Evolutionary conservation across 139 green algal species (phyloP), one percentile per base, ranked within the genome.

Genomic region (Tetraselmis striata): DNA sequence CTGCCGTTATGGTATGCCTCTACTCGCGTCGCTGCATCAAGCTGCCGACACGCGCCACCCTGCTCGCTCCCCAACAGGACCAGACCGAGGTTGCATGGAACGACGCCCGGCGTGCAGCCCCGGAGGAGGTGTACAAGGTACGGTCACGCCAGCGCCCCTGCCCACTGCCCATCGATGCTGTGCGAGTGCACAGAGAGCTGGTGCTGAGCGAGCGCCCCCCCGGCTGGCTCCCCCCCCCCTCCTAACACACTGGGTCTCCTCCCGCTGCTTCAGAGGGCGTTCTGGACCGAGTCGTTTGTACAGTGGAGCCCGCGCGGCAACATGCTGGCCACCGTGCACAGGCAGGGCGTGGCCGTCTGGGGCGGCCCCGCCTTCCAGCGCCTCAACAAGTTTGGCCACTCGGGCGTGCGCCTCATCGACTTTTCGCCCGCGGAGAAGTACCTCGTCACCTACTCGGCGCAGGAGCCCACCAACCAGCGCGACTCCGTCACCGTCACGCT

Each of bases 271-370:
- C 81, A 88, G 81, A 88, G 93, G 67, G 80, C 90, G 28, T 95
- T 93, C 87, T 98, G 95, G 95, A 98, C 95, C 25, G 95, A 99
- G 85, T 90, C 83, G 0, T 98, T 96, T 88, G 93, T 98, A 82
- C 90, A 96, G 89, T 99, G 96, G 96, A 95, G 91, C 0, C 94
- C 94, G 1, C 83, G 88, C 30, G 95, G 95, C 77, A 94, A 86
- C 80, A 90, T 91, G 45, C 82, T 98, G 80, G 92, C 94, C 76
- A 98, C 95, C 24, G 83, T 97, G 84, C 95, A 98, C 84, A 81
- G 85, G 31, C 94, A 97, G 88, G 96, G 96, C 77, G 90, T 93
- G 28, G 94, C 93, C 1, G 80, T 98, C 2, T 99, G 96, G 96
- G 96, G 95, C 29, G 96, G 96, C 23, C 80, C 88, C 25, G 84